These are phyloP conservation scores for Auricularia sp. DNA, from an alignment of 768 basidiomycete genomes.

Conservation along the genomic window DNA sequence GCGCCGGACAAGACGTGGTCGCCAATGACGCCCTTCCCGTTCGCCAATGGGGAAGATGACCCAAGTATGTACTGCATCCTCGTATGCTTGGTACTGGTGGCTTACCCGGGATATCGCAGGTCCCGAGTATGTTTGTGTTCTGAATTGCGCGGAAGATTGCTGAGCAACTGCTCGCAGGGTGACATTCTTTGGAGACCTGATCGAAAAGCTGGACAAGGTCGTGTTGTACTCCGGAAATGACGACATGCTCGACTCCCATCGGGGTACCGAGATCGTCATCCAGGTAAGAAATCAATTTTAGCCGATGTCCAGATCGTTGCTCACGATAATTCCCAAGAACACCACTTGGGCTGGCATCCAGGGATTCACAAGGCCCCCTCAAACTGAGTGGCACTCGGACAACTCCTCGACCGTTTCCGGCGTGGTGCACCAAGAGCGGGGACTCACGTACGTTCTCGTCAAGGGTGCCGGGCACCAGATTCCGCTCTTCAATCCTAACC, in stretches of 20 bases:
- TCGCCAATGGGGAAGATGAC: background rate
- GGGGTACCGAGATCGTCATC: conserved; percentile 35
- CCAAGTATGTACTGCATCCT: background rate
- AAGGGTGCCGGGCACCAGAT: conserved; percentile 31
- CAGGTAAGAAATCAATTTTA: conserved; percentile 26
- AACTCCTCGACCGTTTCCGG: conserved; percentile 44
- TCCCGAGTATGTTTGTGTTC: background rate
- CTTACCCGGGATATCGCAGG: background rate
- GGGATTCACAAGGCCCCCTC: conserved; percentile 59
- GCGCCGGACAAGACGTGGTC: background rate
- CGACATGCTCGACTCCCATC: conserved; percentile 54
- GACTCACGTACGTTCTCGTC: conserved; percentile 36
- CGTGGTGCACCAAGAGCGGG: conserved; percentile 64
- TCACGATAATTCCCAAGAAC: conserved; percentile 33
- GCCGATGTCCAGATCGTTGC: background rate
- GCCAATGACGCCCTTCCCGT: background rate
- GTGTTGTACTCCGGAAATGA: conserved; percentile 61
- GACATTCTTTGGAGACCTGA: background rate
- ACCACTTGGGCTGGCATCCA: conserved; percentile 70
- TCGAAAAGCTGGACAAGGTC: conserved; percentile 14
- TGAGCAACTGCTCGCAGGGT: background rate
- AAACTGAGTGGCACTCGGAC: conserved; percentile 59
- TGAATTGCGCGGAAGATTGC: background rate
- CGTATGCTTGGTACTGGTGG: background rate
- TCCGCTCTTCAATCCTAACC: conserved; percentile 25